phyloP scores from a whole-genome alignment of 1,284 basidiomycete genomes.

The Moesziomyces globuligerus region DNA sequence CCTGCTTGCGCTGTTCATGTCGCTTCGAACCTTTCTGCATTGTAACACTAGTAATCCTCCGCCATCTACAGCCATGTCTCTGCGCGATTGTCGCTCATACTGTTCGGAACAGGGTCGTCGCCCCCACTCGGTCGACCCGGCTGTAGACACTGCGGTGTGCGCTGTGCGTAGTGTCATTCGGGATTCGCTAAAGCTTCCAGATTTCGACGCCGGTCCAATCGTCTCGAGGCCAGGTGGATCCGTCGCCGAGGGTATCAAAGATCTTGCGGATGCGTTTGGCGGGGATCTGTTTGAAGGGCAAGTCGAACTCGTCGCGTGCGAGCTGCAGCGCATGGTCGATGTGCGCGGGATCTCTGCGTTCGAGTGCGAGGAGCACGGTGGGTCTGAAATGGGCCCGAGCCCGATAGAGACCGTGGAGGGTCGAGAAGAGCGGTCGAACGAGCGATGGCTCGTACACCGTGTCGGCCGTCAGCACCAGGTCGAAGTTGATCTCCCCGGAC shows the following conservation, averaged over 20 bases:
- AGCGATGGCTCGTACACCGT: slow-evolving; percentile 80
- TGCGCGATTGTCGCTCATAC: no score
- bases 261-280: slow-evolving; percentile 74
- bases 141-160: no score
- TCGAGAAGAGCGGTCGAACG: slow-evolving; percentile 76
- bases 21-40: not conserved
- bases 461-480: slow-evolving; percentile 84
- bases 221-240: slow-evolving; percentile 72
- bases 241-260: slow-evolving; percentile 72
- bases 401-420: slow-evolving; percentile 72
- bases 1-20: no score
- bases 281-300: slow-evolving; percentile 74
- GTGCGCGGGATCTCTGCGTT: slow-evolving; percentile 32
- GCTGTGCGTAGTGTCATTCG: no score
- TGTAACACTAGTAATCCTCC: slow-evolving; percentile 30
- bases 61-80: no score
- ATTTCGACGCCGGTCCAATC: slow-evolving; percentile 82
- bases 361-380: slow-evolving; percentile 68
- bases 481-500: slow-evolving; percentile 67
- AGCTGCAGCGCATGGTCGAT: slow-evolving; percentile 30
- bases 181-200: slow-evolving; percentile 72
- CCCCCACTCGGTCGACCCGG: no score
- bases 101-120: no score
- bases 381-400: slow-evolving; percentile 68
- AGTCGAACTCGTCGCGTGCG: slow-evolving; percentile 70